Base-by-base conservation (phyloP, 257 asterid species). In the Ajuga chamaepitys region DNA sequence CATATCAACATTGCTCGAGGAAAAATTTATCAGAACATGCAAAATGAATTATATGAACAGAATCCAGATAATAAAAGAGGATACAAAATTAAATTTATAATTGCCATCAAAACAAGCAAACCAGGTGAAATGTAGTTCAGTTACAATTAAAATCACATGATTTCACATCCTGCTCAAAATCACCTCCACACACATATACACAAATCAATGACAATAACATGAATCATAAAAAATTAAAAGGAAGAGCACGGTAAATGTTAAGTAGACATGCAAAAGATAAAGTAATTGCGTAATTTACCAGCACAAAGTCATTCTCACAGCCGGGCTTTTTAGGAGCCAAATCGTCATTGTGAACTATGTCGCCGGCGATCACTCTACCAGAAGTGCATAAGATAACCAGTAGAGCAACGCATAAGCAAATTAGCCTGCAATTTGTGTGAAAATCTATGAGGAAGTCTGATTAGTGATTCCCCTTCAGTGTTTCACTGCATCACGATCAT, bases 321-420 rank as follows among this genome's bases (percentile, higher is more conserved):
- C 98, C 98, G 46, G 98, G 98, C 70, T 88, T 88, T 53, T 86
- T 85, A 20, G 98, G 98, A 18, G 84, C 75, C 70, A 64, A 67
- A 67, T 72, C 62, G 48, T 79, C 81, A 9, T 77, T 77, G 42
- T 91, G 95, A 74, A 91, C 94, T 67, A 88, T 91, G 73, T 91
- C 98, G 61, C 95, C 89, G 18, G 87, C 95, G 7, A 69, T 70
- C 40, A 84, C 94, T 72, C 34, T 34, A 42, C 65, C 73, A 21
- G 81, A 81, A 38, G 38, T 57, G 66, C 45, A 65, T 3, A 83
- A 59, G 5, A 78, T 62, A 50, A 75, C 61, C 75, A 81, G 9
- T 52, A 84, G 21, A 56, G 77, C 62, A 55, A 68, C 78, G 67
- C 18, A 70, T 13, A 77, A 46, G 70, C 75, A 80, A 78, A 85